Conservation (phyloP, 2,329 filamentous ascomycete genomes). For the Fusarium dlaminii region DNA sequence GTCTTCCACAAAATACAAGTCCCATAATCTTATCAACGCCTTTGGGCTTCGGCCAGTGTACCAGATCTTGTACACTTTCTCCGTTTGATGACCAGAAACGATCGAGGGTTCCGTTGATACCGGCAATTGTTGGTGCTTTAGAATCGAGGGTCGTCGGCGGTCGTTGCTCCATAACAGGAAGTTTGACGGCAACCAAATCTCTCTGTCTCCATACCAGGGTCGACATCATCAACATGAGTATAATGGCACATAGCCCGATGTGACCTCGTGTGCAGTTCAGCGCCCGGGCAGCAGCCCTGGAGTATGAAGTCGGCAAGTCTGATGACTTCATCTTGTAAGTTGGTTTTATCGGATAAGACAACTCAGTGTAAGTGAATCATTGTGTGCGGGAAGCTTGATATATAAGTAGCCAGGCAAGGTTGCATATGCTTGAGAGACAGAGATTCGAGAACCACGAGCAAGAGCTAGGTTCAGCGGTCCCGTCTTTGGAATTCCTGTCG, state of each 20-base stretch:
- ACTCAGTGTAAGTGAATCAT: not conserved
- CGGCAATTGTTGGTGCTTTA: not conserved
- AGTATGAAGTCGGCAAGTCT: not conserved
- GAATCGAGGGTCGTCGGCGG: not conserved
- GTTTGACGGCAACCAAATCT: constrained; percentile 21
- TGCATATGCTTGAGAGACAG: not conserved
- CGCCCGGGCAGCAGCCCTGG: not conserved
- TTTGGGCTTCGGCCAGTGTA: constrained; percentile 30
- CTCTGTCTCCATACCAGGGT: constrained; percentile 26
- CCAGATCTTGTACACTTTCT: constrained; percentile 27
- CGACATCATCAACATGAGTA: constrained; percentile 34
- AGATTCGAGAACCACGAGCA: not conserved
- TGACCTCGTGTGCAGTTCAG: constrained; percentile 27
- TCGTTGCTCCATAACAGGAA: constrained; percentile 14
- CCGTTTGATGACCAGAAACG: constrained; percentile 40
- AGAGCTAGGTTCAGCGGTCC: not conserved
- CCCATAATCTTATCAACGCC: constrained; percentile 51
- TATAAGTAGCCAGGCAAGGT: constrained; percentile 18
- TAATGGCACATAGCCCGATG: constrained; percentile 21
- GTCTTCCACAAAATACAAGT: constrained; percentile 58
- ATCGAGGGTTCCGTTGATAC: not conserved
- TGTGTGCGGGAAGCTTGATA: not conserved
- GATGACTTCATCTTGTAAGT: constrained; percentile 18
- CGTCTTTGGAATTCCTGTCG: not conserved
- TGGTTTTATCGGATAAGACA: not conserved